Base-by-base conservation (phyloP, 2,329 filamentous ascomycete genomes). In the Phialocephala subalpina region DNA sequence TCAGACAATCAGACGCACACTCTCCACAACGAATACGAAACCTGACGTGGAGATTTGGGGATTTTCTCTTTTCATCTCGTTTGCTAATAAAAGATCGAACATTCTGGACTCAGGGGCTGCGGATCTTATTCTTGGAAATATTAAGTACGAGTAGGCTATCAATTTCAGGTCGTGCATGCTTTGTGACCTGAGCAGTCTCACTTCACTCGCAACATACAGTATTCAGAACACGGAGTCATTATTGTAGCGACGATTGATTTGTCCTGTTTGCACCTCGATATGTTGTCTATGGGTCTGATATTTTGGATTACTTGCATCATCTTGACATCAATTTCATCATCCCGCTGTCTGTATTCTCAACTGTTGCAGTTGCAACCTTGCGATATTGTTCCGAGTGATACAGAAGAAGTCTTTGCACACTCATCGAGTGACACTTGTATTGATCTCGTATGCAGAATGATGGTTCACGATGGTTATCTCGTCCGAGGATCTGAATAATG, bases 1-100 rank as follows among this genome's bases (percentile, higher is more conserved):
- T 40, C n/a, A 55, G 45, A 59, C 35, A 27, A 56, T 40, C n/a
- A 55, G 45, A 59, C 35, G 38, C 47, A 40, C 25, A 29, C n/a
- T 47, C 49, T 64, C 49, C 49, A 64, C 57, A n/a, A 2, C 52
- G 29, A 57, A 61, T 52, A 60, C 63, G 58, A 52, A 60, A 60
- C 20, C 53, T 33, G 56, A 64, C 56, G 35, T 59, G 36, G 56
- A 56, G 56, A 35, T 38, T n/a, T 35, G 25, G 25, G 40, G 49
- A 53, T 53, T 22, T 53, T 38, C 38, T 58, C 58, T 45, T 25
- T 29, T 52, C 27, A 60, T 49, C 20, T 35, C 8, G 58, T 16
- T 18, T 42, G 4, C 58, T 49, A 60, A 49, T n/a, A 49, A 49
- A 60, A 49, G 25, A 60, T 49, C 38, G 58, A 60, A 60, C 42